A percentile compares a stretch with the other conserved stretches of the same genome.
These are phyloP conservation scores for Trichocladium uniseriatum DNA, from an alignment of 495 filamentous ascomycete species.

Conservation along the genomic window DNA sequence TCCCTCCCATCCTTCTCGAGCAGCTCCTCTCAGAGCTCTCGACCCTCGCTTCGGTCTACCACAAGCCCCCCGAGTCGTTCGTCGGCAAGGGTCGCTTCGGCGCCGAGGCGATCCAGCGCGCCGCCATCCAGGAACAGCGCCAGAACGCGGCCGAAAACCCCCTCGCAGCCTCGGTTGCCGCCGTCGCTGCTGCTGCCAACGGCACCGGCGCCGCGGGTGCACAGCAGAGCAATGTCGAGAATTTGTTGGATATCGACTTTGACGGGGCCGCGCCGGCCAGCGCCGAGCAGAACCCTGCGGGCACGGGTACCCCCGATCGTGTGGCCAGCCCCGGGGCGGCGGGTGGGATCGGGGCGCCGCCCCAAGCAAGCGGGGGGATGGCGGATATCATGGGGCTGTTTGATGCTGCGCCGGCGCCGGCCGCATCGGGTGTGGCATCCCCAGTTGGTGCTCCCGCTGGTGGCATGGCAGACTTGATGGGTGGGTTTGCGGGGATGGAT, in stretches of 20 bases:
- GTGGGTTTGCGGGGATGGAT: constrained; percentile 74
- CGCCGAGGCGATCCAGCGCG: constrained; percentile 87
- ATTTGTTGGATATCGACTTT: constrained; percentile 95
- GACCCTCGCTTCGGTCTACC: constrained; percentile 97
- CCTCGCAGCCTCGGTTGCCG: constrained; percentile 73
- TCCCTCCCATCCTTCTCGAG: constrained; percentile 75
- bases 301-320: constrained; percentile 78
- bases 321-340: constrained; percentile 52
- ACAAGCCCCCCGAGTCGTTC: constrained; percentile 95
- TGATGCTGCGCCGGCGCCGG: constrained; percentile 38
- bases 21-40: constrained; percentile 81
- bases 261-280: constrained; percentile 89
- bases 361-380: constrained; percentile 49
- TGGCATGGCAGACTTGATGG: constrained; percentile 57
- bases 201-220: constrained; percentile 31
- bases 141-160: constrained; percentile 91
- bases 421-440: constrained; percentile 22
- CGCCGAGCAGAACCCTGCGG: constrained; percentile 58
- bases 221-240: constrained; percentile 75
- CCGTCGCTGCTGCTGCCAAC: constrained; percentile 47
- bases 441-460: background rate
- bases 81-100: constrained; percentile 90
- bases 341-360: constrained; percentile 25
- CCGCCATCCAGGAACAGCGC: constrained; percentile 91
- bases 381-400: constrained; percentile 90